A percentile compares a stretch with the other conserved stretches of the same genome.
phyloP scores from a whole-genome alignment of 352 stramenopile species.

The Pythium phragmiticola region DNA sequence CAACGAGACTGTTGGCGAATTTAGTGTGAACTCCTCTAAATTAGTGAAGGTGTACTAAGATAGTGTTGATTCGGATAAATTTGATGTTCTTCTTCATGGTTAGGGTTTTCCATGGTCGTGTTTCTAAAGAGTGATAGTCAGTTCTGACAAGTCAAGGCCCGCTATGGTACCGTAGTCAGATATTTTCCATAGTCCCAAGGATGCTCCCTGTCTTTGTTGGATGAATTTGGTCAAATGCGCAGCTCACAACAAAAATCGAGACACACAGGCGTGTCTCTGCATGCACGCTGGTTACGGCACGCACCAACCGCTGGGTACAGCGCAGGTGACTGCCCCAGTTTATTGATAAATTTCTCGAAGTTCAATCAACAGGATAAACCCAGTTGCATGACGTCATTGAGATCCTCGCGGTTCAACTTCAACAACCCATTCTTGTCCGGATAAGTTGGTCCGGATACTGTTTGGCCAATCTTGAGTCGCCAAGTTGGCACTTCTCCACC shows the following conservation, averaged over 20 bases:
- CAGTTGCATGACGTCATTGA: constrained; percentile 20
- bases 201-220: background rate
- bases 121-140: background rate
- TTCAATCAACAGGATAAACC: background rate
- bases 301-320: background rate
- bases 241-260: background rate
- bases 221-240: background rate
- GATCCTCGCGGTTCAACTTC: constrained; percentile 24
- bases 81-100: constrained; percentile 20
- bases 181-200: too few relatives aligned
- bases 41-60: background rate
- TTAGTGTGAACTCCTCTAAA: constrained; percentile 9
- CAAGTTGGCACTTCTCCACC: background rate
- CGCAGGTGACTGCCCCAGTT: background rate
- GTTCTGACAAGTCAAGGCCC: too few relatives aligned
- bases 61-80: background rate
- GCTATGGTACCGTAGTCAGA: too few relatives aligned
- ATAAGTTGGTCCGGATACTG: constrained; percentile 16
- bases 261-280: background rate
- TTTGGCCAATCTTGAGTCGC: constrained; percentile 10
- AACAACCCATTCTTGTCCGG: constrained; percentile 18
- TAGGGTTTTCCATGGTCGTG: background rate
- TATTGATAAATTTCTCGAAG: background rate
- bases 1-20: constrained; percentile 1
- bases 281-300: background rate